Conservation (phyloP, 2,329 filamentous ascomycete genomes). For the Sporothrix curviconia region DNA sequence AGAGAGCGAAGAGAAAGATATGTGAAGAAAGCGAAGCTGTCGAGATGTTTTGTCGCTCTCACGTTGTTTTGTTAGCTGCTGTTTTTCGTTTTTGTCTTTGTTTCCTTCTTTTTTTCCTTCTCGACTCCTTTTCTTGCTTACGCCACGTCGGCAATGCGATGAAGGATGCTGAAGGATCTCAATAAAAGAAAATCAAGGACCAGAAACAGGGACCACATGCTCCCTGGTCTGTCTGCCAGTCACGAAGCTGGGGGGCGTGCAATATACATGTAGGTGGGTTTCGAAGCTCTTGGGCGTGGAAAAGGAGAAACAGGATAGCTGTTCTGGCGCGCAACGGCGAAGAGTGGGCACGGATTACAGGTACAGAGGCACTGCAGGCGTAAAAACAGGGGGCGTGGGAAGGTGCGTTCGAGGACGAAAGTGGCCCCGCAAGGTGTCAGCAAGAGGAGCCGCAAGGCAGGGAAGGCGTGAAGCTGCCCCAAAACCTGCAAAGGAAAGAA, state of each 20-base stretch:
- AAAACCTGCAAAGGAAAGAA: not conserved
- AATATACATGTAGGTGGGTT: too few species aligned
- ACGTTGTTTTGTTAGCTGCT: not conserved
- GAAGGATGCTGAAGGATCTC: not conserved
- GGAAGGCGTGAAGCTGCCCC: not conserved
- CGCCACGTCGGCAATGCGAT: not conserved
- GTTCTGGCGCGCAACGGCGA: not conserved
- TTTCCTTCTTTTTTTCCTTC: not conserved
- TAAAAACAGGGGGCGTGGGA: too few species aligned
- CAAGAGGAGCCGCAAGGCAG: not conserved
- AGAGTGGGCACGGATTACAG: not conserved
- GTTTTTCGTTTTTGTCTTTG: not conserved
- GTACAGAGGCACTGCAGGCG: not conserved
- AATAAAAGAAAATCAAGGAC: not conserved
- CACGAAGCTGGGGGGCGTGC: not conserved
- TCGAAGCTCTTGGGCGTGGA: too few species aligned
- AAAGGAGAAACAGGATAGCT: not conserved
- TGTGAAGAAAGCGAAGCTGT: not conserved
- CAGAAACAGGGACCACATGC: too few species aligned
- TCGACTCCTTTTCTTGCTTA: not conserved
- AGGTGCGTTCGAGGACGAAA: too few species aligned
- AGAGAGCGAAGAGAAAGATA: not conserved
- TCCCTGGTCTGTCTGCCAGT: too few species aligned
- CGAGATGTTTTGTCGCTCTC: not conserved
- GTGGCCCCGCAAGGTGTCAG: constrained; percentile 1